phyloP scores from a whole-genome alignment of 2,329 filamentous ascomycete species.

The Epicoccum nigrum region DNA sequence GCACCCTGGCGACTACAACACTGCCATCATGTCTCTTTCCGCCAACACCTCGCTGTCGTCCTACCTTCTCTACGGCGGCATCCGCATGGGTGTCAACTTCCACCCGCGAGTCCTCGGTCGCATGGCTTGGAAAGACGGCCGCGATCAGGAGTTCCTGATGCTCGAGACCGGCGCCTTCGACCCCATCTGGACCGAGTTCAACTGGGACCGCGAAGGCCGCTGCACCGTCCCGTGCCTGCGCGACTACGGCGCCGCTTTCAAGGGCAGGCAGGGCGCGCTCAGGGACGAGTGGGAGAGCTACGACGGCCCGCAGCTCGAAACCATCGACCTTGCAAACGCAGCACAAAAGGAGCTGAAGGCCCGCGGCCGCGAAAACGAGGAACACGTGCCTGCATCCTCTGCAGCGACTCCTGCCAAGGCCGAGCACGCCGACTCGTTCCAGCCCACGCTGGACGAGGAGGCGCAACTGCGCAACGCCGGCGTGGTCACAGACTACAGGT shows the following conservation, averaged over 20 bases:
- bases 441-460: slow-evolving; percentile 49
- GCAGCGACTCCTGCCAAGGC: slow-evolving; percentile 31
- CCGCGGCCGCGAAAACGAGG: slow-evolving; percentile 32
- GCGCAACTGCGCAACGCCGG: slow-evolving; percentile 49
- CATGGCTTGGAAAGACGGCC: slow-evolving; percentile 62
- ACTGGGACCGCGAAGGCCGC: slow-evolving; percentile 58
- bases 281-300: slow-evolving; percentile 62
- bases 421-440: slow-evolving; percentile 47
- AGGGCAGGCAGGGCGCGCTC: slow-evolving; percentile 53
- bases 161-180: slow-evolving; percentile 64
- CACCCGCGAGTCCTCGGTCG: slow-evolving; percentile 62
- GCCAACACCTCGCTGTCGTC: slow-evolving; percentile 63
- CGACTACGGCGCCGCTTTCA: slow-evolving; percentile 61
- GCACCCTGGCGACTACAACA: slow-evolving; percentile 63
- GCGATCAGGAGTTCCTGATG: slow-evolving; percentile 62
- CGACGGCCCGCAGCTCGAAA: slow-evolving; percentile 52
- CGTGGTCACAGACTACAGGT: slow-evolving; percentile 52
- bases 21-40: slow-evolving; percentile 61
- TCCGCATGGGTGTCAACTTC: slow-evolving; percentile 64
- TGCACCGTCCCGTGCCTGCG: slow-evolving; percentile 62
- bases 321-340: slow-evolving; percentile 37
- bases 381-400: slow-evolving; percentile 37
- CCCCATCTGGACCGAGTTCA: slow-evolving; percentile 64
- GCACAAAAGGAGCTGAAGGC: slow-evolving; percentile 36
- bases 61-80: slow-evolving; percentile 61